Evolutionary conservation across 768 basidiomycete genomes (phyloP).

Genomic region (Fomitopsis serialis): DNA sequence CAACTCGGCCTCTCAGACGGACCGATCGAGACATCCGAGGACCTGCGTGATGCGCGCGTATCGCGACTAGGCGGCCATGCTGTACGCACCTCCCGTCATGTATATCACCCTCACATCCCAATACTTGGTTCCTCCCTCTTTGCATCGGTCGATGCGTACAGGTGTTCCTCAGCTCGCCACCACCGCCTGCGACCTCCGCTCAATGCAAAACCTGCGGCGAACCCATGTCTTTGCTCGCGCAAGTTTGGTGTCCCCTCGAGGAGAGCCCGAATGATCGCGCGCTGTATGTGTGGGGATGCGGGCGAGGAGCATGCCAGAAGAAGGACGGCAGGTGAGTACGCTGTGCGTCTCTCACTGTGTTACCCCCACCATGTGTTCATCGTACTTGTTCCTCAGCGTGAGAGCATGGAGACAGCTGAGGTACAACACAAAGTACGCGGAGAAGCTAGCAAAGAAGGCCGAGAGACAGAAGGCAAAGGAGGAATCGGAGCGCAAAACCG

Average conservation of each 20-base stretch:
- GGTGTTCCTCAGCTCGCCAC: conserved; percentile 66
- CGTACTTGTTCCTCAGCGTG: conserved; percentile 41
- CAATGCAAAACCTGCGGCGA: conserved; percentile 66
- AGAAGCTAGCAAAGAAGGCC: conserved; percentile 57
- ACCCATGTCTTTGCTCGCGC: conserved; percentile 78
- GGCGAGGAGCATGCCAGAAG: conserved; percentile 62
- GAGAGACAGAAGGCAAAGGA: conserved; percentile 32
- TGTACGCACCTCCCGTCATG: conserved; percentile 61
- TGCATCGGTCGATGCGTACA: conserved; percentile 26
- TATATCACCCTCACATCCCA: conserved; percentile 39
- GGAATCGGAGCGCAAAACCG: conserved; percentile 32
- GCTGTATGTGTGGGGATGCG: conserved; percentile 83
- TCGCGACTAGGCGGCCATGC: conserved; percentile 89
- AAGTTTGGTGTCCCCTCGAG: conserved; percentile 89
- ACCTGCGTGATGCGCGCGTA: conserved; percentile 72
- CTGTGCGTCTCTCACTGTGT: neutral
- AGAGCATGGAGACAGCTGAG: conserved; percentile 78
- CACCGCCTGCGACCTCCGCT: conserved; percentile 62
- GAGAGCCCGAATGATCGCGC: conserved; percentile 81
- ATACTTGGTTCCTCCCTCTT: conserved; percentile 23
- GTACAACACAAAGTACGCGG: conserved; percentile 70
- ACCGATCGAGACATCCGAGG: conserved; percentile 45
- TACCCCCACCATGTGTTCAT: neutral
- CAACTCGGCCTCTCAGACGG: conserved; percentile 82
- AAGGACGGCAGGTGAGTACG: conserved; percentile 63